Conservation (phyloP, 345 rosid genomes). For the Eucalyptus dawsonii region DNA sequence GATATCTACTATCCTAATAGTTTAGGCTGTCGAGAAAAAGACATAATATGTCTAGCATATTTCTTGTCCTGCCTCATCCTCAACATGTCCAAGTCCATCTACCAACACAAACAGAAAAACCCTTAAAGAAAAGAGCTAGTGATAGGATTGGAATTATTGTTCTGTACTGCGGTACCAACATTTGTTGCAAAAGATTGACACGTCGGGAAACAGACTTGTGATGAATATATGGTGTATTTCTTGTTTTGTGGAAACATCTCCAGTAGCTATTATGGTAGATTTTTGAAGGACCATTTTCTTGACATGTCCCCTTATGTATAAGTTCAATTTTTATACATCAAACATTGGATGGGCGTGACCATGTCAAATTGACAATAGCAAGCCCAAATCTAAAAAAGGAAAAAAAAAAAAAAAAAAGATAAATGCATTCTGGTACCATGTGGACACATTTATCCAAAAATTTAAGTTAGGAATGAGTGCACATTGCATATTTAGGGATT, state of each 20-base stretch:
- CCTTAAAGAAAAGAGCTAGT: not conserved
- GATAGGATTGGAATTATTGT: not conserved
- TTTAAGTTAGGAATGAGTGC: not conserved
- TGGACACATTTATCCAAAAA: not conserved
- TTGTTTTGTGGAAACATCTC: not conserved
- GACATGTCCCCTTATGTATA: not conserved
- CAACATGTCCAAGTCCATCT: not conserved
- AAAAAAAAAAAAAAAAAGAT: too few relatives aligned
- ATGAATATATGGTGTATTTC: not conserved
- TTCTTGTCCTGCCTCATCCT: not conserved
- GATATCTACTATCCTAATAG: not conserved
- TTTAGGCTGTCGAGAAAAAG: not conserved
- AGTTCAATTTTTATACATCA: not conserved
- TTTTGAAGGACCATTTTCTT: not conserved
- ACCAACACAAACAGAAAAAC: not conserved
- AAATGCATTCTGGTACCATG: not conserved
- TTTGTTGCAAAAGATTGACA: not conserved
- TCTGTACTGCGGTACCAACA: not conserved
- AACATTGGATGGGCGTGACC: not conserved
- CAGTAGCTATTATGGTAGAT: not conserved
- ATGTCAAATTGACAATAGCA: not conserved
- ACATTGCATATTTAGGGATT: not conserved
- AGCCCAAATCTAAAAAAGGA: not conserved
- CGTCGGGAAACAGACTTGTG: not conserved
- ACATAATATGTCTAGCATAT: not conserved